A percentile compares a stretch with the other conserved stretches of the same genome.
These are phyloP conservation scores for Aschersonia sp. DNA, from an alignment of 2,329 filamentous ascomycete species.

Conservation along the genomic window DNA sequence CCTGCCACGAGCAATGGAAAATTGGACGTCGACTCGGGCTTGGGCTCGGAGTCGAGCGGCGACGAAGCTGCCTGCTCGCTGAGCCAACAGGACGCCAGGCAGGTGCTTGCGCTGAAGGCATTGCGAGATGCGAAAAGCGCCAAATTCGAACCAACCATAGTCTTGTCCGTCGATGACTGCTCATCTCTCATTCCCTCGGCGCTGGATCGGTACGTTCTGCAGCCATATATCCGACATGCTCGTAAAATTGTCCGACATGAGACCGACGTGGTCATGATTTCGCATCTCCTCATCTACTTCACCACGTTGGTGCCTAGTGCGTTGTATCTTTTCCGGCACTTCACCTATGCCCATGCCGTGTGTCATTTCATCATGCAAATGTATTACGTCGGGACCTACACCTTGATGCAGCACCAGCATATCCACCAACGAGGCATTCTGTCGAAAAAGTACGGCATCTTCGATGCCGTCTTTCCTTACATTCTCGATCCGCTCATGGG, in stretches of 20 bases:
- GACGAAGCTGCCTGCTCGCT: neutral
- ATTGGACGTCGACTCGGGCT: conserved; percentile 4
- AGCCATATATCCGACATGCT: conserved; percentile 44
- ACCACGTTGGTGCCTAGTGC: conserved; percentile 57
- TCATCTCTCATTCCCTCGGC: conserved; percentile 20
- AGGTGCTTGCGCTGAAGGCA: conserved; percentile 21
- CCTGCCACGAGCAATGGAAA: neutral
- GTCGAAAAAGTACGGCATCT: conserved; percentile 31
- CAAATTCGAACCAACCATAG: conserved; percentile 31
- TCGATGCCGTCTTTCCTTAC: conserved; percentile 59
- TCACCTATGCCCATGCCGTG: conserved; percentile 53
- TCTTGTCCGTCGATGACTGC: conserved; percentile 25
- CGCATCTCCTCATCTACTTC: conserved; percentile 60
- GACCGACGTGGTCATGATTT: conserved; percentile 66
- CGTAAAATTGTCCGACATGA: conserved; percentile 43
- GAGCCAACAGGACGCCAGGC: conserved; percentile 1
- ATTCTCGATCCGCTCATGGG: conserved; percentile 63
- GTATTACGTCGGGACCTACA: conserved; percentile 60
- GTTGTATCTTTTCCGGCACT: conserved; percentile 46
- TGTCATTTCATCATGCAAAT: conserved; percentile 50
- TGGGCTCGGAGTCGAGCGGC: conserved; percentile 4
- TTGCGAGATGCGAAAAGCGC: conserved; percentile 24
- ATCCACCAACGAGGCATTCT: conserved; percentile 65
- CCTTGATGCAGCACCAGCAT: conserved; percentile 72
- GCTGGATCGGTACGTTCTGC: conserved; percentile 34